Percentiles rank a stretch among this genome's conserved stretches.
These are phyloP conservation scores for Gliomastix tumulicola DNA, from an alignment of 2,329 filamentous ascomycete genomes.

Conservation along the genomic window DNA sequence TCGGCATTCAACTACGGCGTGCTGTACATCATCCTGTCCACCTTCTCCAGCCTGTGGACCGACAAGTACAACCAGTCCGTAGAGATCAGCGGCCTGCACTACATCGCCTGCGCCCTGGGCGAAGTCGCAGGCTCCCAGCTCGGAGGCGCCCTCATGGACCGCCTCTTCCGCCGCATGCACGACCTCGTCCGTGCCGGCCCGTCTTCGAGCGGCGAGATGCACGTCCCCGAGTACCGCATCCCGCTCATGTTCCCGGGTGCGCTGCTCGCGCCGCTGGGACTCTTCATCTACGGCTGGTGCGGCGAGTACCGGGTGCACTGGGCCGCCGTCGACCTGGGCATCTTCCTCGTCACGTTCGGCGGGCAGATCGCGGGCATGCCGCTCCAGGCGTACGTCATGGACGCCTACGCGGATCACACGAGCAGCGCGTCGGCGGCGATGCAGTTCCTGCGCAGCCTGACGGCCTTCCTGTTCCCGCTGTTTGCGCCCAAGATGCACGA, in stretches of 20 bases:
- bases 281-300: conserved; percentile 36
- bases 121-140: conserved; percentile 50
- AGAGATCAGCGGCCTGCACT: conserved; percentile 56
- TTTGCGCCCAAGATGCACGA: conserved; percentile 31
- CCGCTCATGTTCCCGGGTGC: conserved; percentile 26
- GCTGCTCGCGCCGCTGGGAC: conserved; percentile 27
- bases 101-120: conserved; percentile 55
- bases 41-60: conserved; percentile 53
- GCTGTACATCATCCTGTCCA: conserved; percentile 57
- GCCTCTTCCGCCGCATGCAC: conserved; percentile 14
- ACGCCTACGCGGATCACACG: conserved; percentile 37
- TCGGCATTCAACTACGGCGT: conserved; percentile 54
- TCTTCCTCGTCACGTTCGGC: conserved; percentile 21
- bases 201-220: background rate
- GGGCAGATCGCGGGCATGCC: conserved; percentile 22
- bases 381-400: conserved; percentile 30
- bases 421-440: conserved; percentile 37
- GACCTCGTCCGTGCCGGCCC: background rate
- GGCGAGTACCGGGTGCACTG: conserved; percentile 27
- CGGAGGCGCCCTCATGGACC: conserved; percentile 34
- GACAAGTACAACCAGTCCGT: conserved; percentile 45
- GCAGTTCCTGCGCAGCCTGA: conserved; percentile 34
- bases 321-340: conserved; percentile 27
- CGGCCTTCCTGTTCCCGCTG: conserved; percentile 38
- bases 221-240: conserved; percentile 14